Evolutionary conservation across 2,329 filamentous ascomycete genomes (phyloP), one percentile per base, ranked within the genome.

Genomic region (Neonectria coccinea): DNA sequence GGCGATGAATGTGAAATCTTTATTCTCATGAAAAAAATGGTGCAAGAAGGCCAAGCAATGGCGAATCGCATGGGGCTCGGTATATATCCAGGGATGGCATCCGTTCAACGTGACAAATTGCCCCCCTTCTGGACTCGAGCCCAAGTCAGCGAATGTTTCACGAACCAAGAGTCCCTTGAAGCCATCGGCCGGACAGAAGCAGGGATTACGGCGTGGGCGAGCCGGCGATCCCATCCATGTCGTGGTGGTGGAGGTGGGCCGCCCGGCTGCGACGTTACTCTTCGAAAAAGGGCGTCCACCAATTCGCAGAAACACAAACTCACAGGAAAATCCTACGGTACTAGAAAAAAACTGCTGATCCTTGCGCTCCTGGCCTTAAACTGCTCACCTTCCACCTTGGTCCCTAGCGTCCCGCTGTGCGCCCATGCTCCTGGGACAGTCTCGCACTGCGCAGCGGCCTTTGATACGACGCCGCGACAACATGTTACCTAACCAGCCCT

Each of bases 401-500:
- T 59, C 44, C 16, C 61, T 64, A 64, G 56, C 44, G 56, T n/a
- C 14, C 14, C 14, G 36, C 36, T 16, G 36, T 36, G 33, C 12
- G 33, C 39, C 16, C 39, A 9, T 16, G 39, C 39, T 41, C 16
- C 39, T 18, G 39, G 39, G 39, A 41, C 39, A 41, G 33, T 16
- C 33, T 36, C 39, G 16, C 16, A 41, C 14, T 9, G 39, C 11
- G 31, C 4, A 12, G 6, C 33, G 33, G 12, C 33, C 12, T 36
- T 12, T 12, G 10, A 16, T 36, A 36, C 33, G 33, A 36, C 33
- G 33, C 33, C 4, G 33, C 33, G 39, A n/a, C 36, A 56, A 29
- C 6, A 18, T 57, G 52, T 65, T 65, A 65, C 63, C 55, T 62
- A 65, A 65, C 31, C 25, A 25, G 36, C 59, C 59, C 55, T 22